Evolutionary conservation across 495 filamentous ascomycete genomes (phyloP), one percentile per base, ranked within the genome.

Genomic region (Xylaria curta): DNA sequence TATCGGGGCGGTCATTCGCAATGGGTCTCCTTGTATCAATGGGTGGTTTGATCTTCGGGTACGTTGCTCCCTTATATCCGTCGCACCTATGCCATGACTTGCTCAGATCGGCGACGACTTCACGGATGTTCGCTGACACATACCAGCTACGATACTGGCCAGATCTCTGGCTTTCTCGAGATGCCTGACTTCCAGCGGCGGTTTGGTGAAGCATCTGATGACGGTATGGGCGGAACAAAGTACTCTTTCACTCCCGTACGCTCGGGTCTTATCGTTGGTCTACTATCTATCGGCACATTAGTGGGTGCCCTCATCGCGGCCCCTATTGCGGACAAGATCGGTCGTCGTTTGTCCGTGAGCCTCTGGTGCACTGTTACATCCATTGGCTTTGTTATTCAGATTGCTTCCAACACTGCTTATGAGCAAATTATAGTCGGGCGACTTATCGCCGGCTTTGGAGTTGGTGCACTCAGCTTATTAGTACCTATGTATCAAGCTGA

Each of bases 41-140:
- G 84, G 91, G 91, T 76, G 91, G 91, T 72, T 91, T 93, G 78
- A 89, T 93, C 70, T 93, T 93, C 74, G 89, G 89, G 76, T 88
- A 89, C 67, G 66, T 69, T 44, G 4, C 13, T 9, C 21, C 19
- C 21, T 3, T 3, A 9, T 51, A 36, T 73, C 86, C 88, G 76
- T 86, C 89, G 68, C 89, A 87, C 47, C 15, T 38, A 26, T 26
- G 19, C 26, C n/a, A 40, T 21, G 19, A 7, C 40, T 26, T 56
- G n/a, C n/a, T 2, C 46, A 26, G 17, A 21, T 51, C 2, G 31
- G 24, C 42, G 4, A 19, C 3, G 46, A 40, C 13, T 13, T 53
- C 21, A 49, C 10, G 47, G 28, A 66, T 54, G 19, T 53, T 24
- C 4, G 49, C 65, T 67, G 12, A 67, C 56, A 26, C 28, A 28